A percentile compares a stretch with the other conserved stretches of the same genome.
These are phyloP conservation scores for Phytophthora macrochlamydospora DNA, from an alignment of 352 stramenopile species.

Conservation along the genomic window DNA sequence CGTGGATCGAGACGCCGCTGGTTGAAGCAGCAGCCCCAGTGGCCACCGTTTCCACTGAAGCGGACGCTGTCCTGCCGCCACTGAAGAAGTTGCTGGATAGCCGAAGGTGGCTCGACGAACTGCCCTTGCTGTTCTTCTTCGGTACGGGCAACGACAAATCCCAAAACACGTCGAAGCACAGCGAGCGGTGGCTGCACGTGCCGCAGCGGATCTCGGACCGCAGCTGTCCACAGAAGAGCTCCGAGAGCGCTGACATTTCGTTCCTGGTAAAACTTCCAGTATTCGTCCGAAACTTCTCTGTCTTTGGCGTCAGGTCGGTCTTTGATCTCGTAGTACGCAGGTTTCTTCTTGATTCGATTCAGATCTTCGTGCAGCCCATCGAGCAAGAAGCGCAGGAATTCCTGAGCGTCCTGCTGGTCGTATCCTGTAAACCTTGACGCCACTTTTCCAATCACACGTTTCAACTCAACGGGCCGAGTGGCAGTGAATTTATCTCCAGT, in stretches of 20 bases:
- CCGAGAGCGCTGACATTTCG: constrained; percentile 73
- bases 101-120: constrained; percentile 26
- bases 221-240: constrained; percentile 86
- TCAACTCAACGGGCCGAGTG: constrained; percentile 68
- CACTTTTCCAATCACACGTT: constrained; percentile 72
- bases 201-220: constrained; percentile 77
- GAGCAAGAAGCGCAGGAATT: constrained; percentile 90
- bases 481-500: constrained; percentile 57
- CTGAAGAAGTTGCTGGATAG: constrained; percentile 50
- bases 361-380: constrained; percentile 89
- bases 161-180: constrained; percentile 90
- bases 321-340: constrained; percentile 80
- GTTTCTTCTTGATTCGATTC: constrained; percentile 75
- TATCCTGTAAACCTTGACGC: constrained; percentile 65
- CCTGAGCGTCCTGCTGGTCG: constrained; percentile 90
- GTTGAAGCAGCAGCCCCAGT: not conserved
- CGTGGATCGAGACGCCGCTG: constrained; percentile 53
- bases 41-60: constrained; percentile 11
- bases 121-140: constrained; percentile 62
- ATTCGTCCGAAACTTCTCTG: constrained; percentile 59
- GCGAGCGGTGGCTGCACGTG: constrained; percentile 68
- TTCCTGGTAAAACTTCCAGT: constrained; percentile 87
- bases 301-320: constrained; percentile 52
- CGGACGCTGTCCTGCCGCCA: constrained; percentile 17
- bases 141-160: constrained; percentile 76